A percentile compares a stretch with the other conserved stretches of the same genome.
Evolutionary conservation across 495 filamentous ascomycete species (phyloP).

Genomic region (Cercophora sp.): DNA sequence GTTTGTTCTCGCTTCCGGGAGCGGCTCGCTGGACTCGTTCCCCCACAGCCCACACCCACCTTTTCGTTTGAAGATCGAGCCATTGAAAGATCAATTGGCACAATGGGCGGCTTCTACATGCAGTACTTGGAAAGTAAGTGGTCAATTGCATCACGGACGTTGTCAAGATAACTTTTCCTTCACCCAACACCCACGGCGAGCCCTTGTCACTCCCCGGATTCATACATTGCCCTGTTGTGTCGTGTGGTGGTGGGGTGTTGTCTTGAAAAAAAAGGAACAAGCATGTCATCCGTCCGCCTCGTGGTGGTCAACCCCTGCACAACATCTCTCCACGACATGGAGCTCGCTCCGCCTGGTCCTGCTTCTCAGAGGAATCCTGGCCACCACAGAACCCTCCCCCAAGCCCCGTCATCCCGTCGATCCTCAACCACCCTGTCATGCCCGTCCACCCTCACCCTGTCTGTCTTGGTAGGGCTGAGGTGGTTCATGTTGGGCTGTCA

Average conservation of each 20-base stretch:
- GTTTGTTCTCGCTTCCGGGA: constrained; percentile 15
- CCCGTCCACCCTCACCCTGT: constrained; percentile 5
- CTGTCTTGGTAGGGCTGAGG: constrained; percentile 31
- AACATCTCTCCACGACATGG: constrained; percentile 26
- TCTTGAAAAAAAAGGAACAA: constrained; percentile 9
- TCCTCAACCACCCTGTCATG: constrained; percentile 11
- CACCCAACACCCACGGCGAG: background rate
- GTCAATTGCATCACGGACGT: constrained; percentile 19
- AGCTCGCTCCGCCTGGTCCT: constrained; percentile 19
- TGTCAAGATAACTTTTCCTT: constrained; percentile 3
- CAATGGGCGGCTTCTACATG: constrained; percentile 59
- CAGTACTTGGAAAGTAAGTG: constrained; percentile 61
- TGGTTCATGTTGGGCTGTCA: constrained; percentile 41
- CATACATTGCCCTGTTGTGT: constrained; percentile 18
- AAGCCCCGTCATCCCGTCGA: constrained; percentile 17
- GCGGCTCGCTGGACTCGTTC: too few relatives aligned
- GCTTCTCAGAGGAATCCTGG: constrained; percentile 22
- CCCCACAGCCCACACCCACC: too few relatives aligned
- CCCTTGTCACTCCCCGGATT: constrained; percentile 3
- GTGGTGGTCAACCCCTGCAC: constrained; percentile 22
- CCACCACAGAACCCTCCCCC: constrained; percentile 13
- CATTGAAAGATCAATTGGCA: constrained; percentile 29
- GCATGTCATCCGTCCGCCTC: constrained; percentile 24
- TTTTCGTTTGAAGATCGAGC: constrained; percentile 12
- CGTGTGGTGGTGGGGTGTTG: constrained; percentile 26